Conservation (phyloP, 2,329 filamentous ascomycete genomes). For the Didymellaceae sp. region DNA sequence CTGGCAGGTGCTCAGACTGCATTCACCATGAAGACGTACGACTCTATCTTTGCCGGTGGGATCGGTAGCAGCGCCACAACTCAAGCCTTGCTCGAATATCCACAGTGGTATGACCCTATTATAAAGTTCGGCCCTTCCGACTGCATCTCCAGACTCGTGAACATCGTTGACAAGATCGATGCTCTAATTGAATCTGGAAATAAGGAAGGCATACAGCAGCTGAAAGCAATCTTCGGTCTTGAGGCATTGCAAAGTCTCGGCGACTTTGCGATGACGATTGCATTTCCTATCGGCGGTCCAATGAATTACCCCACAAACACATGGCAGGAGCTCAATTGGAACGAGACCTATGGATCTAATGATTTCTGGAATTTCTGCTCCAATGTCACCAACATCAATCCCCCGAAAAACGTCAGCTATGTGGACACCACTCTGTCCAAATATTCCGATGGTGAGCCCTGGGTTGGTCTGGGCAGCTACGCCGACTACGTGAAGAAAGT, state of each 20-base stretch:
- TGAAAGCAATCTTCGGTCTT: conserved; percentile 59
- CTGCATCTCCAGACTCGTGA: conserved; percentile 57
- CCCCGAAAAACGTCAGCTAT: conserved; percentile 52
- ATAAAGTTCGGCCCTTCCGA: conserved; percentile 59
- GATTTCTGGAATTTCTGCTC: conserved; percentile 62
- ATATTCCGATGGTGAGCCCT: conserved; percentile 58
- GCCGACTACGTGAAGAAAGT: conserved; percentile 59
- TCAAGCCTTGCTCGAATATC: conserved; percentile 53
- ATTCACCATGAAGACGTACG: conserved; percentile 56
- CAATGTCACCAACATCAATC: conserved; percentile 57
- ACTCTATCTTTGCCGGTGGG: conserved; percentile 56
- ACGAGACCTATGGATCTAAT: conserved; percentile 47
- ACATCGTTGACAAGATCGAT: conserved; percentile 60
- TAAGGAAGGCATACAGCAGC: conserved; percentile 51
- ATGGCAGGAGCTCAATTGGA: conserved; percentile 64
- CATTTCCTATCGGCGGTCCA: conserved; percentile 56
- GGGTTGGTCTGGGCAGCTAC: conserved; percentile 60
- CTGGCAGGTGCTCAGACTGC: conserved; percentile 54
- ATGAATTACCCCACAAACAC: conserved; percentile 59
- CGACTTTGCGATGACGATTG: conserved; percentile 59
- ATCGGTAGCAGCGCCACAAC: conserved; percentile 58
- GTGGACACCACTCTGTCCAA: conserved; percentile 57
- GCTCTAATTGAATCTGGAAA: conserved; percentile 53
- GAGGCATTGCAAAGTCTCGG: conserved; percentile 53
- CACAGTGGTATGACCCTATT: conserved; percentile 59